phyloP scores from a whole-genome alignment of 345 rosid genomes.

The Rhodomyrtus tomentosa region DNA sequence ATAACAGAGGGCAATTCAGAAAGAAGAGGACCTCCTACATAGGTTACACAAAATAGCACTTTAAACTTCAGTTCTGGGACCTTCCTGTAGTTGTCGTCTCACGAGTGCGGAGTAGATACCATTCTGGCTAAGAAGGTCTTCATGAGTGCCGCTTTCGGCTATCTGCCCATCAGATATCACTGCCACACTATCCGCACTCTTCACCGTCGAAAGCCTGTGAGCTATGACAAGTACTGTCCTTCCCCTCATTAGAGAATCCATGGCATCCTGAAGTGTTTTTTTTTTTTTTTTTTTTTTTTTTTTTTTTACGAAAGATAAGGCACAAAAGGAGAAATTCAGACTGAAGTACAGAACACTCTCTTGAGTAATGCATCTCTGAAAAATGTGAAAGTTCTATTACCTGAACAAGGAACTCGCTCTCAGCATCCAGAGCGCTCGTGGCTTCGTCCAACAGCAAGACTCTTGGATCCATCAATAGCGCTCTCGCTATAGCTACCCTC shows the following conservation, averaged over 20 bases:
- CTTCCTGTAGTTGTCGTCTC: conserved; percentile 46
- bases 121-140: conserved; percentile 36
- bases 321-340: neutral
- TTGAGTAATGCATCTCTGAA: neutral
- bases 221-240: conserved; percentile 96
- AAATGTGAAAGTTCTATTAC: conserved; percentile 12
- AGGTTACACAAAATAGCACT: neutral
- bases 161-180: conserved; percentile 82
- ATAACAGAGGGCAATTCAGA: neutral
- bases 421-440: conserved; percentile 94
- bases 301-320: neutral
- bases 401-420: conserved; percentile 94
- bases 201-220: conserved; percentile 81
- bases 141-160: conserved; percentile 51
- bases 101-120: conserved; percentile 67
- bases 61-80: neutral
- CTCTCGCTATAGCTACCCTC: conserved; percentile 86
- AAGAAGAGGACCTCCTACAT: neutral
- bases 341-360: neutral
- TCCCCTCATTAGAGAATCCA: conserved; percentile 90
- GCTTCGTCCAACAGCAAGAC: conserved; percentile 88
- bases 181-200: conserved; percentile 77
- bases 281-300: no score
- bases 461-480: conserved; percentile 78
- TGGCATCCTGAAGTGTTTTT: conserved; percentile 75